Base-by-base conservation (phyloP, 2,329 filamentous ascomycete genomes). In the Colletotrichum sp. region DNA sequence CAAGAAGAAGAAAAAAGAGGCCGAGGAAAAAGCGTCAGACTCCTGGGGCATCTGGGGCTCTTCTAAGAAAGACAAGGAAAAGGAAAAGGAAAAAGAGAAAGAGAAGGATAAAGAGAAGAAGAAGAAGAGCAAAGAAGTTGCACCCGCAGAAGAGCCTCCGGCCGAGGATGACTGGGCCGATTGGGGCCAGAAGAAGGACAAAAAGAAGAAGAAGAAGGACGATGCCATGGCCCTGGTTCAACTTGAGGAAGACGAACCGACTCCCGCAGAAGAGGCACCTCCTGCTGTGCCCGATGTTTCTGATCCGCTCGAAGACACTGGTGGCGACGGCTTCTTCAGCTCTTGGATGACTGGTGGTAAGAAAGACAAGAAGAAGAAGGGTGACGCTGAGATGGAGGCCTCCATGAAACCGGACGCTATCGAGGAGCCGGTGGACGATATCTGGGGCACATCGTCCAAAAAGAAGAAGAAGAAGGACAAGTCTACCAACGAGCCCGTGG, bases 391-490 rank as follows among this genome's bases (percentile, higher is more conserved):
- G 25, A 27, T 66, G 28, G 76, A 78, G 28, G 32, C 61, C 39
- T 74, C 74, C 27, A 60, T 76, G 76, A 86, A 86, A 77, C 84
- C 84, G 43, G 84, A 87, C 75, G 81, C 82, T 30, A 84, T 85
- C 60, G 86, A 88, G 77, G 87, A 88, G 74, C 85, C 86, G 16
- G 83, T 81, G 25, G 85, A 88, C 65, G 83, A 86, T 66, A 78
- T 80, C 22, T 87, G 86, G 87, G 83, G 81, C 10, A 79, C 81
- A 22, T 80, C 77, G 28, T 81, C 82, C 9, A 81, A 78, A 18
- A 83, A 83, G 76, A 91, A 91, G 83, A 89, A 89, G 79, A 89
- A 89, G 80, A 91, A 91, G 81, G 83, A 84, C 58, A 90, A 88
- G 71, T 82, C 81, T 74, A 89, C 87, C 79, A 91, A 90, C 79